Evolutionary conservation across 2,329 filamentous ascomycete genomes (phyloP).

Genomic region (Didymella keratinophila): DNA sequence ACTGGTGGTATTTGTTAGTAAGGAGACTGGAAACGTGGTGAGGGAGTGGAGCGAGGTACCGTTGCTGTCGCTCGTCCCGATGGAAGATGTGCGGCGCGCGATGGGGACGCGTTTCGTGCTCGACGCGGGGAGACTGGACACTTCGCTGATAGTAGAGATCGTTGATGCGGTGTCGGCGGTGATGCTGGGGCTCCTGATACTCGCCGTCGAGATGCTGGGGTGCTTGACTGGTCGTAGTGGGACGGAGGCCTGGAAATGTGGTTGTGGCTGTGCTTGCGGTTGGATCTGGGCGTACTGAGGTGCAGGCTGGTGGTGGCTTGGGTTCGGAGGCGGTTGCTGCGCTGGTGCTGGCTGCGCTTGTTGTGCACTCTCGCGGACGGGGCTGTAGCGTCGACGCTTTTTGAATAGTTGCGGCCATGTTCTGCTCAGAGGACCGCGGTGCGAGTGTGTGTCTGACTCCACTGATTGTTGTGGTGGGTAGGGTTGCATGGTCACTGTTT

Average conservation of each 20-base stretch:
- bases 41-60: slow-evolving; percentile 21
- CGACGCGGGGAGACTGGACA: slow-evolving; percentile 33
- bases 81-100: slow-evolving; percentile 31
- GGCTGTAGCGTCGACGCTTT: slow-evolving; percentile 44
- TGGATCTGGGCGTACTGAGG: slow-evolving; percentile 13
- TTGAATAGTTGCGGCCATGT: slow-evolving; percentile 45
- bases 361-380: slow-evolving; percentile 37
- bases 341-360: slow-evolving; percentile 27
- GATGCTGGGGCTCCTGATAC: slow-evolving; percentile 31
- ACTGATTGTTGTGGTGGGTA: slow-evolving; percentile 25
- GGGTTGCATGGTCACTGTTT: slow-evolving; percentile 34
- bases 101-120: slow-evolving; percentile 33
- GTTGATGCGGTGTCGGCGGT: slow-evolving; percentile 36
- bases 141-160: slow-evolving; percentile 35
- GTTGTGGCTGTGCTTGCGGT: slow-evolving; percentile 10
- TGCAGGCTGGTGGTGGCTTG: neutral
- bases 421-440: slow-evolving; percentile 39
- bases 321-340: slow-evolving; percentile 2
- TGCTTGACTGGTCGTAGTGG: slow-evolving; percentile 27
- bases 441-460: slow-evolving; percentile 32
- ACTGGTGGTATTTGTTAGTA: slow-evolving; percentile 21
- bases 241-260: slow-evolving; percentile 25
- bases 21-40: neutral
- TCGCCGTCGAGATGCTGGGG: slow-evolving; percentile 22
- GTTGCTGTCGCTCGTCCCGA: slow-evolving; percentile 34